Conservation (phyloP, 1,284 basidiomycete species). For the Schizophyllum amplum region DNA sequence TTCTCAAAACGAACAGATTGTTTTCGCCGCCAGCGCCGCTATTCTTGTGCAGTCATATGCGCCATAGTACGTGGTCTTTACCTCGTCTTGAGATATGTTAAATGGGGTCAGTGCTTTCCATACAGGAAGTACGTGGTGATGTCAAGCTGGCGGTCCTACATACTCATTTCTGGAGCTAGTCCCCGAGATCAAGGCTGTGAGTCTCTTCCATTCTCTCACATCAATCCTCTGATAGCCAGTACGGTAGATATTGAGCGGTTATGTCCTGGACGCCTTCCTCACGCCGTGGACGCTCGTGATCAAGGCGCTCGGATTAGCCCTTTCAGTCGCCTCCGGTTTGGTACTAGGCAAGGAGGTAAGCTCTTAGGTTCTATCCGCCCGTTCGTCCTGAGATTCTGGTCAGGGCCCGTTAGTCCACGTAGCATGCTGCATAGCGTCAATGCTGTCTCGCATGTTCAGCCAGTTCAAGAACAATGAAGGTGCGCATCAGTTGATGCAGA, state of each 20-base stretch:
- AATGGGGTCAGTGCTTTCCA: conserved; percentile 54
- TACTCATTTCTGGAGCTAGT: conserved; percentile 28
- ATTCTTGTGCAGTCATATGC: conserved; percentile 58
- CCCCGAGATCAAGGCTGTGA: conserved; percentile 70
- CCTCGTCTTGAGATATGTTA: background rate
- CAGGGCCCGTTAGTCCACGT: conserved; percentile 68
- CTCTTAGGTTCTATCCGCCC: background rate
- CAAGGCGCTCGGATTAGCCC: conserved; percentile 69
- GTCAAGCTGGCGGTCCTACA: conserved; percentile 3
- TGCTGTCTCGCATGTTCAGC: conserved; percentile 46
- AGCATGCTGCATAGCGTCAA: conserved; percentile 58
- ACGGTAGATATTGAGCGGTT: conserved; percentile 60
- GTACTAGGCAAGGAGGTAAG: conserved; percentile 67
- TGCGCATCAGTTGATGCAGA: conserved; percentile 14
- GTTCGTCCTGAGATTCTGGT: background rate
- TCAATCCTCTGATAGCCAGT: background rate
- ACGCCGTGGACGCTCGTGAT: conserved; percentile 70
- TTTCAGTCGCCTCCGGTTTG: conserved; percentile 72
- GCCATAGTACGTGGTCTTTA: conserved; percentile 47
- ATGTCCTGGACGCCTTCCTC: conserved; percentile 63
- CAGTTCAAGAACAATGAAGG: conserved; percentile 58
- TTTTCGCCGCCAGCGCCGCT: conserved; percentile 58
- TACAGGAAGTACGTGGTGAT: conserved; percentile 56
- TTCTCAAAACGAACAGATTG: conserved; percentile 30
- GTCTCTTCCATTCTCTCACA: conserved; percentile 14